Base-by-base conservation (phyloP, 2,329 filamentous ascomycete species). In the Diaporthe ampelina region DNA sequence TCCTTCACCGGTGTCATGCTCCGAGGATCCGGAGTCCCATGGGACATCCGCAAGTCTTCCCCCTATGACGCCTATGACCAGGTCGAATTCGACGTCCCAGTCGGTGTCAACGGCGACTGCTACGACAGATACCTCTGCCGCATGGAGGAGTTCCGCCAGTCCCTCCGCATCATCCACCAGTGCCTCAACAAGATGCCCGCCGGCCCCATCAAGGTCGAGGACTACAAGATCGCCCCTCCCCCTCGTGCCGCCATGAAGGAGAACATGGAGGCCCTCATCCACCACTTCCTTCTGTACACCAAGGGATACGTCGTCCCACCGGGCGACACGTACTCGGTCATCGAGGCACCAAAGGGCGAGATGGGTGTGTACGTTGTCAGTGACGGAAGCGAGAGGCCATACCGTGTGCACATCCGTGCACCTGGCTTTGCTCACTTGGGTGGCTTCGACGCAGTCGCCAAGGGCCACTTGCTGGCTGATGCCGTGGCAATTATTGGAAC, bases 181-280 rank as follows among this genome's bases (percentile, higher is more conserved):
- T 99, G 97, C 85, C 88, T 99, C 80, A 98, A 99, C 90, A 95
- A 99, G 89, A 99, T 99, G 94, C 96, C 97, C 65, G 90, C 94
- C 65, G 97, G 97, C 37, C 97, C 97, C 70, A 91, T 98, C 82
- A 94, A 96, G 79, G 95, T 98, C 56, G 97, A 99, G 86, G 97
- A 99, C 86, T 99, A 98, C 92, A 99, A 99, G 91, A 91, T 99
- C 81, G 94, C 94, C 3, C 97, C 97, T 29, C 97, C 97, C 76
- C 97, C 97, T n/a, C 93, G 97, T 81, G 90, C 94, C 58, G 97
- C 97, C 81, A 99, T 99, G 97, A 99, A 99, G 91, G 97, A 99
- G 91, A 99, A 99, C 89, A 99, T 99, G 97, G 97, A 99, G 88
- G 95, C 97, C 52, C 91, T 99, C 57, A 99, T 99, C 83, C 97